Evolutionary conservation across 2,329 filamentous ascomycete genomes (phyloP), one percentile per base, ranked within the genome.

Genomic region (Beauveria asiatica): DNA sequence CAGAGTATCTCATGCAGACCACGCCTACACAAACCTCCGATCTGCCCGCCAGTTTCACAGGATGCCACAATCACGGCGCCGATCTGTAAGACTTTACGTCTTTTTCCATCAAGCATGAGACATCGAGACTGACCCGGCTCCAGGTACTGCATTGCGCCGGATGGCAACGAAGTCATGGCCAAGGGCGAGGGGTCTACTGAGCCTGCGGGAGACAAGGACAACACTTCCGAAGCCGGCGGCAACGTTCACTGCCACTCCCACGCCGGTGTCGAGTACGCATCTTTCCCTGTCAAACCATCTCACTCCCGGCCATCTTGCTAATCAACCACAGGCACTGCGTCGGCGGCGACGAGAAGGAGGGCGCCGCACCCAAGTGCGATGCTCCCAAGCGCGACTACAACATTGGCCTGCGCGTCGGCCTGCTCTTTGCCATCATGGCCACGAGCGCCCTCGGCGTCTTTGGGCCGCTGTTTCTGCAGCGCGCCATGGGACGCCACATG

Each of bases 371-470:
- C 66, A 74, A 67, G 23, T 88, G 85, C 67, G 75, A 76, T 1
- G 74, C 72, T 42, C 68, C 71, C 6, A 67, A 73, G 37, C 72
- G 78, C 57, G 74, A 87, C 55, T 92, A 91, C 74, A 83, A 92
- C 65, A 76, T 90, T 21, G 78, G 78, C 1, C 77, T 92, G 3
- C 82, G 89, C 9, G 78, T 91, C 55, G 89, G 88, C 1, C 80
- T 90, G 0, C 73, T 92, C 21, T 92, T 92, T 67, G 87, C 85
- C 39, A 83, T 92, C 50, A 76, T 92, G 1, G 80, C 76, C 0
- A 89, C 88, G 2, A 89, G 87, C 65, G 78, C 80, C 0, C 77
- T 91, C 25, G 88, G 78, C 57, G 87, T 89, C 17, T 89, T 87
- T 67, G 75, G 76, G 0, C 89, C 89, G 0, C 85, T 92, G 49